phyloP scores from a whole-genome alignment of 352 stramenopile genomes.

The Pythium folliculosum region DNA sequence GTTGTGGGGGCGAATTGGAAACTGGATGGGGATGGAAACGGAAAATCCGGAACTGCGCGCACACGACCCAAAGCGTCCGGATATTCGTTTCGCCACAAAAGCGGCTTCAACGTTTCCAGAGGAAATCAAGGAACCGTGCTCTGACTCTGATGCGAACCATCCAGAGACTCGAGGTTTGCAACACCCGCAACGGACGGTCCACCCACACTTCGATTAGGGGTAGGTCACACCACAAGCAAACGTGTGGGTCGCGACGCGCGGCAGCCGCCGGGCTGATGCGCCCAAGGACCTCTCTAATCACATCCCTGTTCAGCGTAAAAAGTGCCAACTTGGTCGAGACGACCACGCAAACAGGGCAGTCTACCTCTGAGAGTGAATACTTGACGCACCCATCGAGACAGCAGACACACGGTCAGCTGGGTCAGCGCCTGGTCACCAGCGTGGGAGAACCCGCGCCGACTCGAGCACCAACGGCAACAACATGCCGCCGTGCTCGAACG shows the following conservation, averaged over 20 bases:
- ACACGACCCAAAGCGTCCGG: background rate
- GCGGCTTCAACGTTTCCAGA: slow-evolving; percentile 20
- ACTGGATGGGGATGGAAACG: background rate
- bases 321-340: background rate
- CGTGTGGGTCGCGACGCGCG: slow-evolving; percentile 2
- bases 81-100: slow-evolving; percentile 11
- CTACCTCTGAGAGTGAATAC: slow-evolving; percentile 12
- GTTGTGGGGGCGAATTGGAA: background rate
- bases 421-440: background rate
- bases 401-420: slow-evolving; percentile 7
- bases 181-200: background rate
- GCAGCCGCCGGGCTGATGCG: background rate
- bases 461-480: background rate
- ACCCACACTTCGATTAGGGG: slow-evolving; percentile 20
- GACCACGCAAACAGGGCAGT: background rate
- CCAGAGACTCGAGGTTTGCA: slow-evolving; percentile 10
- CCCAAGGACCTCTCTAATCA: slow-evolving; percentile 4
- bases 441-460: background rate
- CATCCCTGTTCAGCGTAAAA: slow-evolving; percentile 7
- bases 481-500: background rate
- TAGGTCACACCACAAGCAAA: slow-evolving; percentile 25
- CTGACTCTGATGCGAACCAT: slow-evolving; percentile 11
- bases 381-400: slow-evolving; percentile 20
- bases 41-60: slow-evolving; percentile 17
- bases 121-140: slow-evolving; percentile 8